A percentile compares a stretch with the other conserved stretches of the same genome.
phyloP scores from a whole-genome alignment of 768 basidiomycete species.

The Aureoboletus auriporus region DNA sequence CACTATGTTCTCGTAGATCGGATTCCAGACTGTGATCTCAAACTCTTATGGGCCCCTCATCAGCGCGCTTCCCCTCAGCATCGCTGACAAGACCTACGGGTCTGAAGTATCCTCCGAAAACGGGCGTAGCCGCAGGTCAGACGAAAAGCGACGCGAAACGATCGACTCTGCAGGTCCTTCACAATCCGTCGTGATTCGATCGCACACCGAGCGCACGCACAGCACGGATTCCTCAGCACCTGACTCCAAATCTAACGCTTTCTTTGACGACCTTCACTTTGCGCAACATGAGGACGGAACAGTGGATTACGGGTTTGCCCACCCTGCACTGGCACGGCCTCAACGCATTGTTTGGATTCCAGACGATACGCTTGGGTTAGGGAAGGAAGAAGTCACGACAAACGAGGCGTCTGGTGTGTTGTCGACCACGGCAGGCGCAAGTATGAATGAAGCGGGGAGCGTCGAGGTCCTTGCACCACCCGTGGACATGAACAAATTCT shows the following conservation, averaged over 20 bases:
- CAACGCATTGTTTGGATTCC: conserved; percentile 88
- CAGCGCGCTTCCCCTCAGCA: conserved; percentile 68
- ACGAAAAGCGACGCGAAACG: conserved; percentile 14
- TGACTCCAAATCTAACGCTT: conserved; percentile 4
- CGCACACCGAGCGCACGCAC: not conserved
- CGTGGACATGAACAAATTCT: conserved; percentile 29
- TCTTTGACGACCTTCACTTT: conserved; percentile 19
- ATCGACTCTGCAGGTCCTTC: conserved; percentile 14
- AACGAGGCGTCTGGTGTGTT: conserved; percentile 51
- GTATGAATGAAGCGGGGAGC: conserved; percentile 59
- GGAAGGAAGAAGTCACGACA: conserved; percentile 54
- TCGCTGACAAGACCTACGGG: conserved; percentile 65
- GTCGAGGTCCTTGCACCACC: conserved; percentile 32
- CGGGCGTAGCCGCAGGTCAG: conserved; percentile 3
- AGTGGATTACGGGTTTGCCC: conserved; percentile 70
- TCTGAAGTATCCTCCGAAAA: conserved; percentile 6
- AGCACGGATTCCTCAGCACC: conserved; percentile 1
- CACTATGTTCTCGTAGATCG: conserved; percentile 34
- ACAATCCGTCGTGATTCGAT: not conserved
- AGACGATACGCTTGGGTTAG: conserved; percentile 52
- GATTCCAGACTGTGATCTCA: conserved; percentile 70
- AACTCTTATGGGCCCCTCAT: conserved; percentile 80
- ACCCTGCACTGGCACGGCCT: conserved; percentile 73
- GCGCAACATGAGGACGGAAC: conserved; percentile 23
- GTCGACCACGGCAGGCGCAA: conserved; percentile 46